A percentile compares a stretch with the other conserved stretches of the same genome.
Evolutionary conservation across 306 rosid genomes (phyloP).

Genomic region (Trichosanthes cucumerina): DNA sequence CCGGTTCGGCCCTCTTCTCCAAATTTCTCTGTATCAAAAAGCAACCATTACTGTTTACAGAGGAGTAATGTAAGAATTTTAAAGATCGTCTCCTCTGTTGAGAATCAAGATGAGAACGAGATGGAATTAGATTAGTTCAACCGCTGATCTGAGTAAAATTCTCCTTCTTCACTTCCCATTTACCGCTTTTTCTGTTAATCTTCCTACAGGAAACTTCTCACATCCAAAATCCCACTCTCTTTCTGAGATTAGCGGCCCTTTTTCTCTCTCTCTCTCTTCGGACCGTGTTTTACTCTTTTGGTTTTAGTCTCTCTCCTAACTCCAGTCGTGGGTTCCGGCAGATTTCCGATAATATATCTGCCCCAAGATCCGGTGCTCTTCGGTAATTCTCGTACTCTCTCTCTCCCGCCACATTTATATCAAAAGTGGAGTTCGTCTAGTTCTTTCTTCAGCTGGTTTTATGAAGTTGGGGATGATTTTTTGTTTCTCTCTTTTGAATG

Average conservation of each 20-base stretch:
- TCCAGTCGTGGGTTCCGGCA: neutral
- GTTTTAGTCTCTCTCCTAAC: neutral
- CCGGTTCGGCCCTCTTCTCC: neutral
- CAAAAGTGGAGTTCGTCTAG: neutral
- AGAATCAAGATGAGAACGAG: neutral
- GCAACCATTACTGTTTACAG: neutral
- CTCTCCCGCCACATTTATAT: neutral
- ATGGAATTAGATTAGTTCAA: neutral
- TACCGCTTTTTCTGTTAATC: slow-evolving; percentile 1
- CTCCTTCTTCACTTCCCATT: neutral
- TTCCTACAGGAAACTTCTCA: neutral
- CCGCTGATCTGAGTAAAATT: neutral
- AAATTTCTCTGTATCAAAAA: neutral
- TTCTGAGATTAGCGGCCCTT: neutral
- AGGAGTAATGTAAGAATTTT: neutral
- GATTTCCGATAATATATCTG: neutral
- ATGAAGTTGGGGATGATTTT: neutral
- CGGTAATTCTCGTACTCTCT: neutral
- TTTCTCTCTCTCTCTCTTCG: slow-evolving; percentile 3
- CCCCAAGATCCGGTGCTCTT: slow-evolving; percentile 3
- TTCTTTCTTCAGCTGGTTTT: neutral
- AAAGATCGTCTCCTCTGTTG: neutral
- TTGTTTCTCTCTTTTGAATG: neutral
- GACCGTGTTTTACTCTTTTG: slow-evolving; percentile 1
- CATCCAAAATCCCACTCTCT: neutral